Evolutionary conservation across 192 early-diverging fungal genomes (phyloP).

Genomic region (Radiomyces spectabilis): DNA sequence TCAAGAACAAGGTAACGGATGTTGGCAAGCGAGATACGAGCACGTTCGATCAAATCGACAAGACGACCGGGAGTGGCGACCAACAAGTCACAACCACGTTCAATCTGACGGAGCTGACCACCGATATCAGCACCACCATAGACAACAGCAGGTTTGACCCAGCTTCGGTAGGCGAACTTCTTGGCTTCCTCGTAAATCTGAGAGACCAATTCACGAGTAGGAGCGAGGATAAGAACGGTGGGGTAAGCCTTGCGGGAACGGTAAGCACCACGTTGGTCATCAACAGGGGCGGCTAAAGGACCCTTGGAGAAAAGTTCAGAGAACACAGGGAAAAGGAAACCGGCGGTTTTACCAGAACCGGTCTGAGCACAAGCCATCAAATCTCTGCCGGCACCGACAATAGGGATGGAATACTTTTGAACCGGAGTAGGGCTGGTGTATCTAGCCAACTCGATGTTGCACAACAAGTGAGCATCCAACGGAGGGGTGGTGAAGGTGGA

Average conservation of each 20-base stretch:
- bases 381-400: conserved; percentile 76
- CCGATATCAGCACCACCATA: conserved; percentile 95
- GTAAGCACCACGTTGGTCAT: background rate
- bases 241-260: conserved; percentile 63
- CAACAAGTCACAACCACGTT: conserved; percentile 88
- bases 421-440: conserved; percentile 93
- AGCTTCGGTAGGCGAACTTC: conserved; percentile 80
- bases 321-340: conserved; percentile 95
- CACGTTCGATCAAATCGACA: conserved; percentile 85
- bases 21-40: conserved; percentile 66
- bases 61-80: conserved; percentile 97
- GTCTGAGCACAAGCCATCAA: conserved; percentile 99
- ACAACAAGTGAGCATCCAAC: conserved; percentile 81
- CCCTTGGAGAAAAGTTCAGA: conserved; percentile 83
- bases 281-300: conserved; percentile 28
- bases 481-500: conserved; percentile 45
- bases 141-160: conserved; percentile 88
- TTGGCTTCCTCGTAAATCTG: conserved; percentile 91
- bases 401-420: conserved; percentile 87
- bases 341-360: conserved; percentile 92
- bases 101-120: conserved; percentile 79
- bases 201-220: conserved; percentile 91
- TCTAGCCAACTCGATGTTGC: conserved; percentile 81
- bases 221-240: conserved; percentile 78
- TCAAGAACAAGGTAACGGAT: conserved; percentile 87